Evolutionary conservation across 2,329 filamentous ascomycete species (phyloP), one percentile per base, ranked within the genome.

Genomic region (Knoxdaviesia capensis): DNA sequence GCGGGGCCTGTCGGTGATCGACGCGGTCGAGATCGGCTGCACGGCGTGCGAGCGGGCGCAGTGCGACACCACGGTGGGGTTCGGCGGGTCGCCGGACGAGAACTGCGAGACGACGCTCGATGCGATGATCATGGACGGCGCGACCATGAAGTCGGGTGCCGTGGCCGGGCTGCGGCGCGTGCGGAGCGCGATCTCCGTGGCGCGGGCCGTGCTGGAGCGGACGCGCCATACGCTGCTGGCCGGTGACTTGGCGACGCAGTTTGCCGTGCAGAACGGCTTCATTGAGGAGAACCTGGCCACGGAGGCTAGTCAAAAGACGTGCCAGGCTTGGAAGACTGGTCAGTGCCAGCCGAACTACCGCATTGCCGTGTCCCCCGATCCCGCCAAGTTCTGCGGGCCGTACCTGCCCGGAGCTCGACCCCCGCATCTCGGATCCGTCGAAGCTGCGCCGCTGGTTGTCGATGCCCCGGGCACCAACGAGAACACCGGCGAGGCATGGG

Each of bases 41-140:
- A 50, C 59, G 28, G 59, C 65, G 1, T 73, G 69, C 53, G 67
- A 73, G 50, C 52, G 52, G 44, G 59, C 62, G 40, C 68, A 65
- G 46, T 73, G 69, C 54, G 68, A 72, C 50, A 62, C 63, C 40
- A 69, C 61, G 34, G 69, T 73, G 34, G 69, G 69, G 41, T 70
- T 57, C 48, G 68, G 68, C 42, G 68, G 69, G 6, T 70, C 67
- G 3, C 67, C 68, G 0, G 68, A 70, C 46, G 69, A 73, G 51
- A 52, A 55, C 32, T 73, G 69, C 54, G 69, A 72, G 55, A 72
- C 69, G 3, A 71, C 68, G 1, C 65, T 73, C 9, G 69, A 73
- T 53, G 68, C 69, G n/a, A 60, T 73, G 58, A 62, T 73, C 52
- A 71, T 72, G 62, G 68, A 73, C 50, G 68, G 69, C 31, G 54